Evolutionary conservation across 1,284 basidiomycete species (phyloP).

Genomic region (Marasmius sp.): DNA sequence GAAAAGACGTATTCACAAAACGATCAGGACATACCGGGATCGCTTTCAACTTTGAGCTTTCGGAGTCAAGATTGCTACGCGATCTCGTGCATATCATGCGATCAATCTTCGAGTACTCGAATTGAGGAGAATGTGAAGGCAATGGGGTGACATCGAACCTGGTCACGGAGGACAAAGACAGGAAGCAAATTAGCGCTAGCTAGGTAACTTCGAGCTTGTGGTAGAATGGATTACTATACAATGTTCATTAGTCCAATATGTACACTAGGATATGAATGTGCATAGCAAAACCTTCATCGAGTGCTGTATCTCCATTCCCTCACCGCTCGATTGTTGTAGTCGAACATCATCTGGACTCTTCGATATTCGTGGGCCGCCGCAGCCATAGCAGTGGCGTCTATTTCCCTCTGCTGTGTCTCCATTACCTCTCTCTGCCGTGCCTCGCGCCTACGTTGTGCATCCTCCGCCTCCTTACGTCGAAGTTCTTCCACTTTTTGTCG

Average conservation of each 20-base stretch:
- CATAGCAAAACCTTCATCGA: background rate
- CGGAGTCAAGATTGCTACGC: too few species aligned
- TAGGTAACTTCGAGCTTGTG: too few species aligned
- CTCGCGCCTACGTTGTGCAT: background rate
- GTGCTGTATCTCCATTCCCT: background rate
- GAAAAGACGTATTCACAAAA: too few species aligned
- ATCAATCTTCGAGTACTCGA: too few species aligned
- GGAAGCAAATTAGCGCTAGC: too few species aligned
- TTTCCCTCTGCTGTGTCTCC: background rate
- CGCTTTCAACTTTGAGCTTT: too few species aligned
- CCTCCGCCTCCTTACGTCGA: background rate
- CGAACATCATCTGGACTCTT: background rate
- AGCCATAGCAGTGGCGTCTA: background rate
- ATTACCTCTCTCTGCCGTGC: background rate
- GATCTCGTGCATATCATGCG: too few species aligned
- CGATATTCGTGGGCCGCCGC: background rate
- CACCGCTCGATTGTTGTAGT: background rate
- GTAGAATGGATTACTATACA: too few species aligned
- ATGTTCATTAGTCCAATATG: background rate
- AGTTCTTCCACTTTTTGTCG: background rate
- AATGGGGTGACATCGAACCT: too few species aligned
- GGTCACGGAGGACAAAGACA: too few species aligned
- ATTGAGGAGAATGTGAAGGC: too few species aligned
- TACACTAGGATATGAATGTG: background rate
- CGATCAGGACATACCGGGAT: too few species aligned